phyloP scores from a whole-genome alignment of 306 rosid species.

The Cucumis sativus region DNA sequence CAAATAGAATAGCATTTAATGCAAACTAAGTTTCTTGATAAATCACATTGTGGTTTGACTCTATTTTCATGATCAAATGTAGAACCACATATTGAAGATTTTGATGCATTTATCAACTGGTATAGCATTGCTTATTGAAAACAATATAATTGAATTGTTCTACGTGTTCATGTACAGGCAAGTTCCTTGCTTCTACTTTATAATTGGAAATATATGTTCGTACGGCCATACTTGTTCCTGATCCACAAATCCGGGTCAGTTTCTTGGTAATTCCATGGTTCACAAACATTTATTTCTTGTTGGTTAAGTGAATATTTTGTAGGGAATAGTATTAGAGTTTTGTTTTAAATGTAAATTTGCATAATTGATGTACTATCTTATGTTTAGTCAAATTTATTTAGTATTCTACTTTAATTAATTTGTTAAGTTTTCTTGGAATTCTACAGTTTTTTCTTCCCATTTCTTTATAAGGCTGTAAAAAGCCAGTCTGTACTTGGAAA shows the following conservation, averaged over 20 bases:
- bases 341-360: background rate
- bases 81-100: background rate
- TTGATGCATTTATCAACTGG: background rate
- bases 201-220: background rate
- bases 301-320: background rate
- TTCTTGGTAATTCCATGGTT: background rate
- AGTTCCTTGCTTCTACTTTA: background rate
- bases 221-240: background rate
- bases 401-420: background rate
- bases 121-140: background rate
- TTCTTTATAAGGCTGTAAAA: background rate
- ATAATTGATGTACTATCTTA: background rate
- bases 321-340: background rate
- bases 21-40: background rate
- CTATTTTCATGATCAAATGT: background rate
- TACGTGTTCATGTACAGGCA: background rate
- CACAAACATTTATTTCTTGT: background rate
- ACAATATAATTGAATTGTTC: background rate
- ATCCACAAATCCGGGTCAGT: background rate
- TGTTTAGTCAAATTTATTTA: background rate
- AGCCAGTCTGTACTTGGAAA: background rate
- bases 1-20: background rate
- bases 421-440: background rate
- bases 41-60: background rate
- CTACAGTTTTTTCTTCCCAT: background rate